Base-by-base conservation (phyloP, 2,329 filamentous ascomycete genomes). In the Harringtonia aguacate region DNA sequence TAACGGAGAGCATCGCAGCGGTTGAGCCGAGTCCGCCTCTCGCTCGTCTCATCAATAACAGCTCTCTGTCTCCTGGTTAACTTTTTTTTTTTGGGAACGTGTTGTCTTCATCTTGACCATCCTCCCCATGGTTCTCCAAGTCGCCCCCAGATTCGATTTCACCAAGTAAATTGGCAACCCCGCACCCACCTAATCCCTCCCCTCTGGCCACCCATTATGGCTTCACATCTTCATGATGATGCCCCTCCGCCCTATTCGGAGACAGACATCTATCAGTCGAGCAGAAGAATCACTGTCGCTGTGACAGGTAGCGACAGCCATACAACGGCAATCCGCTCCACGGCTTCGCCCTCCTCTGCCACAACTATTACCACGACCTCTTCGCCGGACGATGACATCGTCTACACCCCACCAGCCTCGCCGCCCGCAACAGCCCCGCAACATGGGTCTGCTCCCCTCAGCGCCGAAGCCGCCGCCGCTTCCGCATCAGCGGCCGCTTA, bases 211-310 rank as follows among this genome's bases (percentile, higher is more conserved):
- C 14, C 46, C 46, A 51, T 24, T 35, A 58, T 58, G 56, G 40
- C 51, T 7, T 58, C 58, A 51, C 59, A 55, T 14, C 53, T 58
- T 28, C 59, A 65, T 44, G 63, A 71, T 46, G 55, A 58, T 8
- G 70, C 73, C 18, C 74, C 73, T 35, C 73, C 73, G 5, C 75
- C 75, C 7, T 79, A 79, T 52, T 68, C 68, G 33, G 73, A 75
- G 56, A 76, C 70, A 15, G 74, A 78, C 55, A 66, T 73, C 31
- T 73, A 68, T 59, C 62, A 54, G 40, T 59, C 69, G 4, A 61
- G 61, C 27, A 53, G 51, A 31, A 42, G 21, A 37, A 48, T 46
- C 37, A 51, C 45, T 31, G 41, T 18, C 8, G 37, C 37, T 4
- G 12, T 30, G 8, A 10, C 38, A 8, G 27, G 20, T 17, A 44